Base-by-base conservation (phyloP, 352 stramenopile genomes). In the Phytophthora europaea region DNA sequence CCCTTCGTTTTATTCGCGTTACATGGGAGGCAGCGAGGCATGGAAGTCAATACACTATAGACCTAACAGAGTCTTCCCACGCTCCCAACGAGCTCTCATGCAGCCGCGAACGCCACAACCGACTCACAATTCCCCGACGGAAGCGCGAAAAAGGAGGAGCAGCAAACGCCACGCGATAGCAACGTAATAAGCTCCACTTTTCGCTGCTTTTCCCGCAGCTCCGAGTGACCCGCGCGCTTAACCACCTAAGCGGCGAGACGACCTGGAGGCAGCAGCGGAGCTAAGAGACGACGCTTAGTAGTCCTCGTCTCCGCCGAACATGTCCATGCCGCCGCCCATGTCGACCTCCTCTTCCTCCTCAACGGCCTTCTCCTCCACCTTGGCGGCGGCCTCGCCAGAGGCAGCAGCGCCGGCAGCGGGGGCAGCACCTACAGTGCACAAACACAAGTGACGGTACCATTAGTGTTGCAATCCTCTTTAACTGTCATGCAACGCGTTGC, bases 291-390 rank as follows among this genome's bases (percentile, higher is more conserved):
- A 64, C 20, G 52, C 80, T 89, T 94, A 93, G 79, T 97, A 97
- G 85, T 97, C 88, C 70, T 85, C 82, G 72, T 87, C 86, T 72
- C 85, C 90, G 73, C 87, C 89, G 81, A 97, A 96, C 89, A 96
- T 96, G 83, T 95, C 88, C 85, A 93, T 93, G 81, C 78, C 86
- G 61, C 79, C 88, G 65, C 87, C 88, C 60, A 94, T 82, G 86
- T 95, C 90, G 67, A 88, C 87, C 79, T 97, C 89, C 75, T 95
- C 88, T 78, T 97, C 90, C 65, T 97, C 90, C 70, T 95, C 87
- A 50, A 78, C 75, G 45, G 53, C 59, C 74, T 91, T 89, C 79
- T 95, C 82, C 74, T 92, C 87, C 54, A 79, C 84, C 43, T 86
- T 85, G 16, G 78, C 70, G 34, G 79, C 73, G 50, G 68, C 85